Evolutionary conservation across 2,329 filamentous ascomycete species (phyloP), one percentile per base, ranked within the genome.

Genomic region (Tolypocladium cylindrosporum): DNA sequence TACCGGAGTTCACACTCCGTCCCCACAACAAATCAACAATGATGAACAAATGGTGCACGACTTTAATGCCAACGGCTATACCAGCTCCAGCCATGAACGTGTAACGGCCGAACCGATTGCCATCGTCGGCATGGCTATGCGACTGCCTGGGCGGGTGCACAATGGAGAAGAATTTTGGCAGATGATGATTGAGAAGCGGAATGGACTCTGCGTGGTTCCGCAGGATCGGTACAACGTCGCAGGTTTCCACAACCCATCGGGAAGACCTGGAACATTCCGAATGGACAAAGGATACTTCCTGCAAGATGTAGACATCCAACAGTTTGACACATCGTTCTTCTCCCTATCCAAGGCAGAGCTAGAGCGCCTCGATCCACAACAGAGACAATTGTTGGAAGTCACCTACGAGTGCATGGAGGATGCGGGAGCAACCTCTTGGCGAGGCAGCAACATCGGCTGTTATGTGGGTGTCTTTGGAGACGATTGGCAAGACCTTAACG

Each of bases 81-180:
- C 13, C 43, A 8, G 11, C 6, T 16, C 11, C 24, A 16, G 43
- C 13, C 27, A 48, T 48, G 43, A 16, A 8, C 6, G 11, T 16
- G 43, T 2, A 13, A 27, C 5, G 21, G 24, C 43, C 24, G 43
- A 48, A 16, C 73, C 72, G 51, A 69, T 76, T 27, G 74, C 73
- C 58, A 71, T 76, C 48, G 67, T 75, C 27, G 74, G 74, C 55
- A 74, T 77, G 67, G 68, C 69, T 4, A 75, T 73, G 61, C 70
- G 73, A 19, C 67, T 76, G 57, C 72, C 74, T 0, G 74, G 74
- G 4, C 68, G 67, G 45, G 71, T 74, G 14, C 61, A 67, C 16
- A 71, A 64, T 19, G 69, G 68, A 11, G 67, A 65, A 24, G 70
- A 75, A 52, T 73, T 77, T 59, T 77, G 73, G 72, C 68, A 73